Evolutionary conservation across 2,329 filamentous ascomycete species (phyloP).

Genomic region (Epichloe amarillans): DNA sequence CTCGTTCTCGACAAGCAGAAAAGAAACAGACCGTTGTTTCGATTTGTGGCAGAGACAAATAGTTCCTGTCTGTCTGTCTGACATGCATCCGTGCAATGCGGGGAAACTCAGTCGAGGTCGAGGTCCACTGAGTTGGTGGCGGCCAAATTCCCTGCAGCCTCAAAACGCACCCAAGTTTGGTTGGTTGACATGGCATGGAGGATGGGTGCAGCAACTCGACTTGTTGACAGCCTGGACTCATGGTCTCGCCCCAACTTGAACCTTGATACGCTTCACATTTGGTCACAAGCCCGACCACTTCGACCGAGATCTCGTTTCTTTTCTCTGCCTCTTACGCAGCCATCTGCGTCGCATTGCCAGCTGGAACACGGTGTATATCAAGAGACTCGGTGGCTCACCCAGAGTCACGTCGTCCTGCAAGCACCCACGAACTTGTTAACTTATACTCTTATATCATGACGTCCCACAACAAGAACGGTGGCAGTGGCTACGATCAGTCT

Average conservation of each 20-base stretch:
- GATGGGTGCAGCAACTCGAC: too few relatives aligned
- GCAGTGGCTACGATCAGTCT: not conserved
- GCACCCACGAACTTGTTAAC: not conserved
- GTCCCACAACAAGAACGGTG: not conserved
- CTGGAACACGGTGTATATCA: not conserved
- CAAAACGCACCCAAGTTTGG: not conserved
- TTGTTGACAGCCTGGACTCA: not conserved
- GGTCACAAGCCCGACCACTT: not conserved
- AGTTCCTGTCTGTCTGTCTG: not conserved
- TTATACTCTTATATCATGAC: not conserved
- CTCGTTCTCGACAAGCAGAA: too few relatives aligned
- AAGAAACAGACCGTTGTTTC: too few relatives aligned
- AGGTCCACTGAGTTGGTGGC: not conserved
- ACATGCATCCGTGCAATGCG: not conserved
- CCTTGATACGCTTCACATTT: not conserved
- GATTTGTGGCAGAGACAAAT: not conserved
- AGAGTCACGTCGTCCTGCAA: not conserved
- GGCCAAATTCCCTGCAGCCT: not conserved
- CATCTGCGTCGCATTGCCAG: not conserved
- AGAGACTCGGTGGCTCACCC: not conserved
- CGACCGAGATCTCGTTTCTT: not conserved
- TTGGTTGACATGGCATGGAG: too few relatives aligned
- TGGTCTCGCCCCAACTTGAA: not conserved
- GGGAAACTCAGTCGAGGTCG: not conserved
- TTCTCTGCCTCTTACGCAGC: not conserved